Base-by-base conservation (phyloP, 192 early-diverging fungal genomes). In the Coemansia sp. region DNA sequence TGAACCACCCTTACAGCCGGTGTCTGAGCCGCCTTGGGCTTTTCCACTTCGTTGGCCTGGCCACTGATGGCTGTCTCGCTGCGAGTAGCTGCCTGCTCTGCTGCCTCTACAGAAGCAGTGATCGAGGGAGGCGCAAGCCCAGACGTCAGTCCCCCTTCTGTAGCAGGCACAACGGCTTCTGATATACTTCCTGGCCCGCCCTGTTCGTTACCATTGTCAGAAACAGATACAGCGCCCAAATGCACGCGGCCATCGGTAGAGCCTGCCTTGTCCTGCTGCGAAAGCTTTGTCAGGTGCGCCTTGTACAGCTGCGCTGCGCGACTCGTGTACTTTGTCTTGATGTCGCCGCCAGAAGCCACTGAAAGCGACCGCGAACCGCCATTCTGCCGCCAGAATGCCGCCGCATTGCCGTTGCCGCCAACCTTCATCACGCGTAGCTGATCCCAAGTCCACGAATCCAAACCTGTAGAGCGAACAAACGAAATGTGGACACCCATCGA, bases 401-500 rank as follows among this genome's bases (percentile, higher is more conserved):
- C 73, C 7, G 91, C 88, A 40, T 88, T 87, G 17, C 76, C 83
- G 72, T 99, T 99, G 5, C 97, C 97, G 49, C 95, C 92, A 4
- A 91, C 85, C 72, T 94, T 94, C 90, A 92, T 91, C 8, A 85
- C 80, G 45, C 95, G 88, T 38, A 99, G 83, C 82, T 99, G 97
- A 69, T 94, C 91, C 81, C 94, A 86, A 22, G 89, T 85, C 97
- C 96, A 99, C 33, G 89, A 87, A 64, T 99, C 97, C 36, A 99
- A 81, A 25, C 86, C 69, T 0, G 89, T 93, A 7, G 97, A 99
- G 66, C 96, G 85, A 10, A 98, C 97, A 89, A 98, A 98, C 11
- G 90, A 92, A 56, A 98, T 94, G 68, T 99, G 97, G 11, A 98
- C 97, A 42, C 97, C 97, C 77, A 99, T 88, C 68, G 95, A 96